Base-by-base conservation (phyloP, 495 filamentous ascomycete species). In the Tetracladium setigerum region DNA sequence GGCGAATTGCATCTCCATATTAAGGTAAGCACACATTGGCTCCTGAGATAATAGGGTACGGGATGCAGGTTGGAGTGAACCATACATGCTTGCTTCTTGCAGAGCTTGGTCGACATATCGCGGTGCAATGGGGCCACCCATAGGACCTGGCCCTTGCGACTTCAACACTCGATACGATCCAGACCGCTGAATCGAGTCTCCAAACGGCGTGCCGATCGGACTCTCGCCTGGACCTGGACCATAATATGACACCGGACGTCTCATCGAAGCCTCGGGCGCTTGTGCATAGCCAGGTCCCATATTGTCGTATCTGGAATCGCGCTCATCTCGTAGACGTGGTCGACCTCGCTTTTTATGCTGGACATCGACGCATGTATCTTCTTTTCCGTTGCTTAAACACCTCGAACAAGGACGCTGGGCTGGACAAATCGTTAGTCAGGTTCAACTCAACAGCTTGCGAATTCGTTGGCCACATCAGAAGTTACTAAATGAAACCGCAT, bases 271-370 rank as follows among this genome's bases (percentile, higher is more conserved):
- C 22, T 74, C 70, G 34, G 55, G 51, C 34, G 59, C 64, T 50
- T 59, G 66, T 41, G 63, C 65, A 54, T 68, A 74, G 40, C 36
- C 60, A 48, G 37, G 57, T 56, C 69, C 68, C 18, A 66, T 51
- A 13, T 63, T 56, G 41, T 81, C 75, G 49, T 72, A 80, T 51
- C 75, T 72, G 19, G 68, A 57, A 52, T 79, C 70, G 52, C 70
- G 65, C 43, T 96, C 92, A 57, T 95, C 89, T 60, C 91, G 84
- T 58, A 98, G 72, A 42, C 92, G 83, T 55, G 92, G 92, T 47
- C 92, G 76, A 16, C 92, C 92, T 50, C 92, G 75, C 62, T 96
- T 97, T 67, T 96, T 98, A 66, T 97, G 91, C 55, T 90, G 88
- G 17, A 97, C 89, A 64, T 98, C 92, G 42, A 89, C 73, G 55